Base-by-base conservation (phyloP, 148 eudicot species). In the Persicaria maculosa region DNA sequence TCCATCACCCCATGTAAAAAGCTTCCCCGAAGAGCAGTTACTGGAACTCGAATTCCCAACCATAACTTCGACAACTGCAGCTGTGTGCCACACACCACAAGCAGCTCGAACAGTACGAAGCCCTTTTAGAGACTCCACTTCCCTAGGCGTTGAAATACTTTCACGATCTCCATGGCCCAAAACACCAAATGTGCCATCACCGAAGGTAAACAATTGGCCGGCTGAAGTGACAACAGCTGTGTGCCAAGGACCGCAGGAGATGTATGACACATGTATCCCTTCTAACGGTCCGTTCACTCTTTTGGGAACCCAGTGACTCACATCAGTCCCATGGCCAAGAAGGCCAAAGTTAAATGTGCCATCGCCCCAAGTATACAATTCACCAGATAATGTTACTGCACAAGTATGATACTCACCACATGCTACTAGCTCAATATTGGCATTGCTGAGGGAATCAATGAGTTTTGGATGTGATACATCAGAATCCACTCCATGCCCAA, bases 61-160 rank as follows among this genome's bases (percentile, higher is more conserved):
- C 97, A 94, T 92, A 77, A 94, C 96, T 85, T 94, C 98, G 74
- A 94, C 93, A 75, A 94, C 96, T 17, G 98, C 98, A 80, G 98
- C 98, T 68, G 98, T 92, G 83, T 94, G 98, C 98, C 98, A 94
- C 71, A 88, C 96, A 50, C 98, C 98, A 86, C 98, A 94, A 77
- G 96, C 89, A 71, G 92, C 97, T 76, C 92, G 86, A 55, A 88
- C 93, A 36, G 98, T 94, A 16, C 98, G 91, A 53, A 88, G 93
- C 45, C 98, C 98, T 82, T 89, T 92, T 12, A 94, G 87, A 64
- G 98, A 91, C 62, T 94, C 98, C 48, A 94, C 96, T 86, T 94
- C 98, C 80, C 96, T 83, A 6, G 98, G 98, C 61, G 81, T 79
- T 48, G 87, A 84, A 77, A 88, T 83, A 85, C 96, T 90, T 86